phyloP scores from a whole-genome alignment of 345 rosid genomes.

The Rhizophora apiculata region DNA sequence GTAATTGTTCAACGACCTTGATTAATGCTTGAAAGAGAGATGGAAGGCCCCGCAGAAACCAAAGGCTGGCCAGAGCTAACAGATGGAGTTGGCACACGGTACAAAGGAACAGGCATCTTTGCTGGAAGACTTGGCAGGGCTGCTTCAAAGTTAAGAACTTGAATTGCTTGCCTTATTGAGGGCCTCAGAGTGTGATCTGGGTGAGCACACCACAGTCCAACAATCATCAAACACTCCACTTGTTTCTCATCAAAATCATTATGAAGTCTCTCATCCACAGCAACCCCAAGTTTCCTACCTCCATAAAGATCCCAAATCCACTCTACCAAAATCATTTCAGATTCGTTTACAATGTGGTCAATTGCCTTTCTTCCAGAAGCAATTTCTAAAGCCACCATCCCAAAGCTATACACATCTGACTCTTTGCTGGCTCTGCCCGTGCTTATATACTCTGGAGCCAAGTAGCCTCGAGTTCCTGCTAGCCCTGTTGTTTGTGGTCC shows the following conservation, averaged over 20 bases:
- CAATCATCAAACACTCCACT: slow-evolving; percentile 35
- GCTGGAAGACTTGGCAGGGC: slow-evolving; percentile 7
- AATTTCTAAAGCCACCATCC: slow-evolving; percentile 28
- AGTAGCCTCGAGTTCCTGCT: slow-evolving; percentile 46
- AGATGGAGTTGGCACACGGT: neutral
- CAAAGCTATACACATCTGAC: slow-evolving; percentile 31
- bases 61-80: neutral
- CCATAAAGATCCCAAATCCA: slow-evolving; percentile 51
- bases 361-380: slow-evolving; percentile 27
- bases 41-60: neutral
- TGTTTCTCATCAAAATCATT: slow-evolving; percentile 38
- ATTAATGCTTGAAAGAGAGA: neutral
- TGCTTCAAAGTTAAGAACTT: slow-evolving; percentile 12
- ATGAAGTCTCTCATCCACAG: slow-evolving; percentile 33
- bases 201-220: slow-evolving; percentile 28
- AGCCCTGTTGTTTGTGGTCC: slow-evolving; percentile 34
- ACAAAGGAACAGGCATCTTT: slow-evolving; percentile 16
- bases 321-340: slow-evolving; percentile 38
- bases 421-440: neutral
- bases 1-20: slow-evolving; percentile 5
- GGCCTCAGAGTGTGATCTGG: slow-evolving; percentile 27
- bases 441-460: slow-evolving; percentile 4
- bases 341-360: slow-evolving; percentile 20
- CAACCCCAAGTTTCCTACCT: slow-evolving; percentile 18
- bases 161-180: slow-evolving; percentile 24